These are phyloP conservation scores for Uromyces viciae-fabae DNA, from an alignment of 1,284 basidiomycete species.

Conservation along the genomic window DNA sequence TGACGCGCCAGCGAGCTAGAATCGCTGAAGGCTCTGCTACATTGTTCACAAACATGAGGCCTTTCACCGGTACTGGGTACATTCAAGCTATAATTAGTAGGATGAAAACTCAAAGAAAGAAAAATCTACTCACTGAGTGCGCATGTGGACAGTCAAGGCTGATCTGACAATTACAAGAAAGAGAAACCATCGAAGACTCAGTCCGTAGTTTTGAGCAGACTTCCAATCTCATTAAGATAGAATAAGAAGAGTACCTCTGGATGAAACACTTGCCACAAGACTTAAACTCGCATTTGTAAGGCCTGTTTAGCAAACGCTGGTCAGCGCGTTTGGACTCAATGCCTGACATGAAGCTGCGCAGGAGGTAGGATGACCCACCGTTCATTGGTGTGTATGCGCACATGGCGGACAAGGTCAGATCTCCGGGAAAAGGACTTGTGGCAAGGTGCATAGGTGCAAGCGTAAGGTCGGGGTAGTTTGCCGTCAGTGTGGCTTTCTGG, in stretches of 20 bases:
- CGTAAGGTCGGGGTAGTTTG: slow-evolving; percentile 51
- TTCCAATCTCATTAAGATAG: too few species aligned
- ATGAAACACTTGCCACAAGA: slow-evolving; percentile 53
- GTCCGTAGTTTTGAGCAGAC: slow-evolving; percentile 51
- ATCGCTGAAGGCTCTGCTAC: slow-evolving; percentile 61
- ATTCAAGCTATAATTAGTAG: slow-evolving; percentile 46
- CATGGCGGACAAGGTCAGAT: slow-evolving; percentile 58
- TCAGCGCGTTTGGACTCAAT: slow-evolving; percentile 4
- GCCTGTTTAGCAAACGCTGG: slow-evolving; percentile 42
- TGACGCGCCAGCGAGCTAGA: slow-evolving; percentile 62
- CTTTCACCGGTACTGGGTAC: slow-evolving; percentile 61
- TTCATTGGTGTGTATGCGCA: slow-evolving; percentile 57
- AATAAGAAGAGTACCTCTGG: slow-evolving; percentile 48
- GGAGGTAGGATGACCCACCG: slow-evolving; percentile 45
- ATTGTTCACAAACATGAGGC: slow-evolving; percentile 60
- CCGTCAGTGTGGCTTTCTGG: slow-evolving; percentile 26
- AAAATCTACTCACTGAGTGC: slow-evolving; percentile 56
- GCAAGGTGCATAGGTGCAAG: slow-evolving; percentile 56
- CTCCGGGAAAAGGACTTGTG: slow-evolving; percentile 59
- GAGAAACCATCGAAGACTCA: slow-evolving; percentile 52
- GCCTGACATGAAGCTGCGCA: not conserved
- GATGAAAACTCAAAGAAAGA: not conserved
- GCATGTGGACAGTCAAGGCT: slow-evolving; percentile 52
- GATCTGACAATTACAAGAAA: slow-evolving; percentile 23
- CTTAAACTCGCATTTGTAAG: slow-evolving; percentile 47